Evolutionary conservation across 768 basidiomycete species (phyloP).

Genomic region (Neoboletus subvelutipes): DNA sequence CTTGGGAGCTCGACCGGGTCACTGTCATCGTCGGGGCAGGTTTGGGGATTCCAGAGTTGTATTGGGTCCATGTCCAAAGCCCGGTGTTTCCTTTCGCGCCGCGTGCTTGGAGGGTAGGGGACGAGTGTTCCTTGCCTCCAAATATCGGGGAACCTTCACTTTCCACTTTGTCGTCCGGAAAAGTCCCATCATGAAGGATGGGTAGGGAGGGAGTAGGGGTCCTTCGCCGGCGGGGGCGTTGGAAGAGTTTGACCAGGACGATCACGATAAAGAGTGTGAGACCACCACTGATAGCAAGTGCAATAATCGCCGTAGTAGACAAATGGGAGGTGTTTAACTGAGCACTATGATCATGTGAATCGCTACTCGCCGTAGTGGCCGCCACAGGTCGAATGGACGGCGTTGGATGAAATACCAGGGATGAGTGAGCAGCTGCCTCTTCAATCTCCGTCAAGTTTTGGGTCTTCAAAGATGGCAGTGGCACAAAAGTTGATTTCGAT

Average conservation of each 20-base stretch:
- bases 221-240: constrained; percentile 49
- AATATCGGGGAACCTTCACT: constrained; percentile 70
- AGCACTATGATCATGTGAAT: constrained; percentile 5
- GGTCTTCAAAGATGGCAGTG: constrained; percentile 29
- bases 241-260: constrained; percentile 47
- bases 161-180: constrained; percentile 45
- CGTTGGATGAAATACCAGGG: constrained; percentile 3
- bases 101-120: constrained; percentile 28
- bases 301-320: constrained; percentile 48
- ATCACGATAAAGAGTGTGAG: constrained; percentile 49
- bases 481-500: constrained; percentile 27
- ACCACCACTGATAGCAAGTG: constrained; percentile 52
- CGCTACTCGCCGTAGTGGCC: background rate
- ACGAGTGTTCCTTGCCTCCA: constrained; percentile 69
- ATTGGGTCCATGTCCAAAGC: constrained; percentile 59
- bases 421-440: constrained; percentile 16
- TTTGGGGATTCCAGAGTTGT: constrained; percentile 39
- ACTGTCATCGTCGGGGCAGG: constrained; percentile 24
- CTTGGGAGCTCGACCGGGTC: constrained; percentile 25
- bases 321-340: constrained; percentile 34
- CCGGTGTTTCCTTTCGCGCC: constrained; percentile 42
- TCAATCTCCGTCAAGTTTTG: constrained; percentile 25
- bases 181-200: constrained; percentile 57
- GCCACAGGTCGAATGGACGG: constrained; percentile 4
- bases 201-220: constrained; percentile 75